Conservation (phyloP, 2,329 filamentous ascomycete species). For the Colletotrichum caudatum region DNA sequence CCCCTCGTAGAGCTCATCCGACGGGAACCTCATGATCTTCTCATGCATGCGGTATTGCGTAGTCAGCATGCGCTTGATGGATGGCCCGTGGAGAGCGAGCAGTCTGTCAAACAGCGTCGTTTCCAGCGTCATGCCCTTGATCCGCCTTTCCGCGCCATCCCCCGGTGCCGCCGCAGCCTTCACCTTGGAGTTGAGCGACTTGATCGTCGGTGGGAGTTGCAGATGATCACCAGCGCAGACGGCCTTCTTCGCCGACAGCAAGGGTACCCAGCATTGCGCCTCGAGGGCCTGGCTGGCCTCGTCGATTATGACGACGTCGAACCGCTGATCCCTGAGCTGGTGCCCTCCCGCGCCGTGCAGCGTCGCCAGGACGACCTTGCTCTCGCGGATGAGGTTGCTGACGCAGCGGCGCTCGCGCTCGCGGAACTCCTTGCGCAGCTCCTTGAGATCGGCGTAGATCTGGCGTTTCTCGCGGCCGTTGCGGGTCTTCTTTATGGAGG, state of each 20-base stretch:
- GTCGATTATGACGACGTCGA: constrained; percentile 95
- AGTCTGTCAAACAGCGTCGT: constrained; percentile 94
- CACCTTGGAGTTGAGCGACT: constrained; percentile 73
- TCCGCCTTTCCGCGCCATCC: constrained; percentile 53
- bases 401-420: constrained; percentile 87
- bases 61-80: constrained; percentile 94
- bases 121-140: constrained; percentile 75
- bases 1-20: constrained; percentile 85
- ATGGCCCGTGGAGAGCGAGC: constrained; percentile 80
- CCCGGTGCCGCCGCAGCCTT: constrained; percentile 47
- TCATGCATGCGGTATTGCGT: constrained; percentile 99
- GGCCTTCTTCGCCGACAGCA: constrained; percentile 84
- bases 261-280: constrained; percentile 95
- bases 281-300: constrained; percentile 96
- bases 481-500: constrained; percentile 87
- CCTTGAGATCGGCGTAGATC: constrained; percentile 87
- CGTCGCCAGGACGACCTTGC: constrained; percentile 91
- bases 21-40: constrained; percentile 94
- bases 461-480: constrained; percentile 82
- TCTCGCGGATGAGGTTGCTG: constrained; percentile 77
- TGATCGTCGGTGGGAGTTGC: constrained; percentile 94
- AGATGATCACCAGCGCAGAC: constrained; percentile 95
- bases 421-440: constrained; percentile 88
- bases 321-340: constrained; percentile 82
- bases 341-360: constrained; percentile 91